A percentile compares a stretch with the other conserved stretches of the same genome.
Conservation (phyloP, 2,329 filamentous ascomycete genomes). For the Penicillium sp. region DNA sequence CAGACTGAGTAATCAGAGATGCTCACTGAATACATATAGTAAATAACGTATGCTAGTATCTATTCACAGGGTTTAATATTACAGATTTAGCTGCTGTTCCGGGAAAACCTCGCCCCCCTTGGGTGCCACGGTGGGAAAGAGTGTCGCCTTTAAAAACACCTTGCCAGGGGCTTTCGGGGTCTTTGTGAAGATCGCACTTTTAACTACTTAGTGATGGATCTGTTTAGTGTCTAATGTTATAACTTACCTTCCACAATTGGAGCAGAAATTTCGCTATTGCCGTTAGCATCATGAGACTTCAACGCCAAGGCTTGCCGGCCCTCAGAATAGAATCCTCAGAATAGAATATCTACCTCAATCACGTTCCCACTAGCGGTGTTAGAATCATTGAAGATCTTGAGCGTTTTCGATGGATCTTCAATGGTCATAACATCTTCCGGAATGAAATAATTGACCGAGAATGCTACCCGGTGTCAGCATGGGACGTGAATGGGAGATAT, state of each 20-base stretch:
- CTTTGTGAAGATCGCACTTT: slow-evolving; percentile 18
- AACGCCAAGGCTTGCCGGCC: not conserved
- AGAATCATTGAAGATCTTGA: slow-evolving; percentile 23
- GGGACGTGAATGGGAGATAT: no score
- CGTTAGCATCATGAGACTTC: not conserved
- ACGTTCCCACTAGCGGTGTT: slow-evolving; percentile 20
- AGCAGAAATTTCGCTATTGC: slow-evolving; percentile 28
- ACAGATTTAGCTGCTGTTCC: slow-evolving; percentile 8
- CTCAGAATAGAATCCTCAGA: no score
- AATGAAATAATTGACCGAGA: slow-evolving; percentile 30
- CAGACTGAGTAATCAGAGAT: not conserved
- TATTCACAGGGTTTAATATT: not conserved
- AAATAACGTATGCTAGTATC: not conserved
- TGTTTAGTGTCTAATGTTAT: no score
- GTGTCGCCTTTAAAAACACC: slow-evolving; percentile 23
- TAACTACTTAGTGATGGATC: not conserved
- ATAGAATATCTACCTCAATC: slow-evolving; percentile 12
- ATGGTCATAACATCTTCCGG: slow-evolving; percentile 21
- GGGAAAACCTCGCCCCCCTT: slow-evolving; percentile 16
- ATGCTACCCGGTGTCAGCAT: slow-evolving; percentile 16
- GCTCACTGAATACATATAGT: not conserved
- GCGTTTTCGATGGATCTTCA: slow-evolving; percentile 11
- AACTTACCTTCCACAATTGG: slow-evolving; percentile 28
- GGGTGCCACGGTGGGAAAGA: slow-evolving; percentile 23
- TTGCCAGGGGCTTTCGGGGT: slow-evolving; percentile 20